These are phyloP conservation scores for Mrakia gelida DNA, from an alignment of 768 basidiomycete species.

Conservation along the genomic window DNA sequence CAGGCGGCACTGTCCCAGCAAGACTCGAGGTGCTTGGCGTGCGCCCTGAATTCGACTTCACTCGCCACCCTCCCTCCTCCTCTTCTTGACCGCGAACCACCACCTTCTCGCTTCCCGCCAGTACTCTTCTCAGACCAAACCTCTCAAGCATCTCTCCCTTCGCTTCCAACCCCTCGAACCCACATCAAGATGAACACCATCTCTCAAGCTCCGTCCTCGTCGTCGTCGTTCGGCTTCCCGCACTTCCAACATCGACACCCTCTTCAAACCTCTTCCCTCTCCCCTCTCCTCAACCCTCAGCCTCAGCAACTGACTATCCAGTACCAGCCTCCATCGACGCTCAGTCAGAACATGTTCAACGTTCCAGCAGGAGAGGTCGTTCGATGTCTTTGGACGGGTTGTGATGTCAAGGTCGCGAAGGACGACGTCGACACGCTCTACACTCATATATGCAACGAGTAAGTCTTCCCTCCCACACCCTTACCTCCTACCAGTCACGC, in stretches of 20 bases:
- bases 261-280: background rate
- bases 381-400: slow-evolving; percentile 19
- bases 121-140: background rate
- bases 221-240: too few relatives aligned
- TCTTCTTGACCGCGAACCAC: background rate
- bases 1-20: too few relatives aligned
- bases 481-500: too few relatives aligned
- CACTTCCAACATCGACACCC: background rate
- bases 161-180: too few relatives aligned
- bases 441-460: slow-evolving; percentile 85
- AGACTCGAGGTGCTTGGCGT: too few relatives aligned
- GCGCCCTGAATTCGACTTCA: too few relatives aligned
- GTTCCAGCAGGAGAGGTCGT: slow-evolving; percentile 1
- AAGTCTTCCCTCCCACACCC: background rate
- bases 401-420: background rate
- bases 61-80: background rate
- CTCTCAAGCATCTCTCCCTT: background rate
- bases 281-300: background rate
- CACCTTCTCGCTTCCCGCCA: background rate
- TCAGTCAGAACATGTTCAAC: background rate
- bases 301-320: background rate
- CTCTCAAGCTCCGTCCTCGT: too few relatives aligned
- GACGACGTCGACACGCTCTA: slow-evolving; percentile 78
- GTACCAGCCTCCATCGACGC: background rate
- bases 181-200: too few relatives aligned